Base-by-base conservation (phyloP, 2,329 filamentous ascomycete genomes). In the Microsporum canis region DNA sequence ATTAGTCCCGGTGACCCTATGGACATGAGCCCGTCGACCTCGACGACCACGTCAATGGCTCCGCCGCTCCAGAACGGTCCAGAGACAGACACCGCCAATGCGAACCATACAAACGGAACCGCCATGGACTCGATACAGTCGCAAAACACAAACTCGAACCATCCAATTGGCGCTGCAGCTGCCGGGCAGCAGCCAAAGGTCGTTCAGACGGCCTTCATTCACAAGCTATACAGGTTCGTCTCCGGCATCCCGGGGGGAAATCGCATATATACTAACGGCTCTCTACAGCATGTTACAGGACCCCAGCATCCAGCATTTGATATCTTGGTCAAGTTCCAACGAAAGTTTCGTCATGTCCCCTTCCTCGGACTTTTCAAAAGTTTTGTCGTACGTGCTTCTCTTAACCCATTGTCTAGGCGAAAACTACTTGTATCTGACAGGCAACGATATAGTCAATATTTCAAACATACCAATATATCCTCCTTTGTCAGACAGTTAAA, bases 301-400 rank as follows among this genome's bases (percentile, higher is more conserved):
- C 72, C 86, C 86, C 39, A 88, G 81, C 68, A 99, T 99, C 64
- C 88, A 94, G 70, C 91, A 97, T 74, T 79, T 99, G 64, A 99
- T 99, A 70, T 95, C 92, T 6, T 99, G 94, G 94, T 95, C 92
- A 1, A 86, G 80, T 67, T 88, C 88, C 58, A 91, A 91, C 63
- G 94, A 99, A 73, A 97, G 94, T 76, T 99, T 99, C 73, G 91
- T 99, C 70, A 97, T 99, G 90, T 96, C 91, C 27, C 94, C 94
- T 14, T 95, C 91, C 6, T 89, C 89, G 70, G 94, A 97, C 73
- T 99, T 99, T 73, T 96, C 92, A 65, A 97, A 96, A 81, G 94
- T 97, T 59, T 80, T 99, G 71, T 90, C 94, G 92, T 96, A 83
- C 75, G 88, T 85, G 53, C 60, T 49, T 60, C 65, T 67, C 68